Evolutionary conservation across 2,329 filamentous ascomycete genomes (phyloP).

Genomic region (Exophiala dermatitidis): DNA sequence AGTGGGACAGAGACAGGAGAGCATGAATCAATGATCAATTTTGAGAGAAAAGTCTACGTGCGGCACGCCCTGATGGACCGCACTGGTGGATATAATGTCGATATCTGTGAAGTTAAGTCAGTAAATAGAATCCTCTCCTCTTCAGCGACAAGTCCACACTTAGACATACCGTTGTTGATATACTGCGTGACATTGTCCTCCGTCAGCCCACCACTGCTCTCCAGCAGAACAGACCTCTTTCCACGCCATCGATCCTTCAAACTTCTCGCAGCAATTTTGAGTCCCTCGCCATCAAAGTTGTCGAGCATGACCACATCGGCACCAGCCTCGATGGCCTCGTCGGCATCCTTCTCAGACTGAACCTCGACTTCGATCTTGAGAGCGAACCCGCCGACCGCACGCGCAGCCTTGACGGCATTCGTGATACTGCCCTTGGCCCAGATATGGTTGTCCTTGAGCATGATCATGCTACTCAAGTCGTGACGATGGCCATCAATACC

Average conservation of each 20-base stretch:
- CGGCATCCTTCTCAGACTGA: constrained; percentile 75
- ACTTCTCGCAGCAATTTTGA: constrained; percentile 64
- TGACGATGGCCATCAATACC: constrained; percentile 88
- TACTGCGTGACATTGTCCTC: constrained; percentile 76
- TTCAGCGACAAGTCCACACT: no score
- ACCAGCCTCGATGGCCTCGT: constrained; percentile 83
- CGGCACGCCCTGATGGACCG: constrained; percentile 89
- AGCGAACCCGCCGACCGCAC: constrained; percentile 76
- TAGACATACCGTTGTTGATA: constrained; percentile 59
- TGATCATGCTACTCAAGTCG: constrained; percentile 89
- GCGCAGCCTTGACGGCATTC: constrained; percentile 75
- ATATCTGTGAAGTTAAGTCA: constrained; percentile 66
- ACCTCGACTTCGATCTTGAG: constrained; percentile 97
- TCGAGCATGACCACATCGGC: constrained; percentile 97
- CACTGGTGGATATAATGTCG: constrained; percentile 92
- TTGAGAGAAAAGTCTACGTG: constrained; percentile 97
- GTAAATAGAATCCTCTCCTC: neutral
- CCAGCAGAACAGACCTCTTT: constrained; percentile 65
- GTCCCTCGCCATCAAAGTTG: constrained; percentile 77
- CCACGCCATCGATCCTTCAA: constrained; percentile 73
- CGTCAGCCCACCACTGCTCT: constrained; percentile 86
- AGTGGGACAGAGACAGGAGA: no score
- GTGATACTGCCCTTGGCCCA: constrained; percentile 71
- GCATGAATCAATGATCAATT: constrained; percentile 63
- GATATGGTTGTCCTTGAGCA: constrained; percentile 99